Evolutionary conservation across 345 rosid genomes (phyloP).

Genomic region (Gossypium sturtianum): DNA sequence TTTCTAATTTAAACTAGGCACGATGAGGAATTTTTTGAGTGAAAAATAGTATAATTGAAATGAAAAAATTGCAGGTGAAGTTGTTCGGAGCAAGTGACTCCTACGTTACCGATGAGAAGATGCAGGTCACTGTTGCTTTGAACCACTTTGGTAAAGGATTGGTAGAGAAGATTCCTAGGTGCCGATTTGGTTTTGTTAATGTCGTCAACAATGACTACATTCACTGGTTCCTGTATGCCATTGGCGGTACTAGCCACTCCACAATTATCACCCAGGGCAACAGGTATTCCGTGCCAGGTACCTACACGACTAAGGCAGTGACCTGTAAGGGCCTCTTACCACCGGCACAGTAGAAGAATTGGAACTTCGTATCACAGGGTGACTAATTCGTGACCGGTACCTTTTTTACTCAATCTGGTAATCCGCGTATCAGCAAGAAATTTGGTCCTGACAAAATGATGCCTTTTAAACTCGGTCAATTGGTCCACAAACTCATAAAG

Average conservation of each 20-base stretch:
- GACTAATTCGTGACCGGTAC: neutral
- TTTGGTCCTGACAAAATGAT: neutral
- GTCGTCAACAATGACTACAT: neutral
- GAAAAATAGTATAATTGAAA: no score
- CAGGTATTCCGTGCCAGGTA: no score
- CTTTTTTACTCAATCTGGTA: neutral
- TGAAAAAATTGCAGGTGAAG: neutral
- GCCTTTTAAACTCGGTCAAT: neutral
- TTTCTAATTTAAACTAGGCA: no score
- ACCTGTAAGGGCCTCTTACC: neutral
- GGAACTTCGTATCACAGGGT: neutral
- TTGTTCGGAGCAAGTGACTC: neutral
- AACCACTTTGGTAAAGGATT: neutral
- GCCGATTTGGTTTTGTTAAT: neutral
- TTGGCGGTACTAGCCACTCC: neutral
- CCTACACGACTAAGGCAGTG: neutral
- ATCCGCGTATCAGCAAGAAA: neutral
- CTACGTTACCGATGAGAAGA: neutral
- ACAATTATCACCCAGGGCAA: neutral
- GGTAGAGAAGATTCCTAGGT: neutral
- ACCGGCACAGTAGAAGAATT: neutral
- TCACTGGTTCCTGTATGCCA: neutral
- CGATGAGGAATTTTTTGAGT: no score
- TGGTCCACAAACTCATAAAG: neutral
- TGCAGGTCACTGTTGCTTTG: neutral